Base-by-base conservation (phyloP, 305 asterid genomes). In the Fraxinus platypoda region DNA sequence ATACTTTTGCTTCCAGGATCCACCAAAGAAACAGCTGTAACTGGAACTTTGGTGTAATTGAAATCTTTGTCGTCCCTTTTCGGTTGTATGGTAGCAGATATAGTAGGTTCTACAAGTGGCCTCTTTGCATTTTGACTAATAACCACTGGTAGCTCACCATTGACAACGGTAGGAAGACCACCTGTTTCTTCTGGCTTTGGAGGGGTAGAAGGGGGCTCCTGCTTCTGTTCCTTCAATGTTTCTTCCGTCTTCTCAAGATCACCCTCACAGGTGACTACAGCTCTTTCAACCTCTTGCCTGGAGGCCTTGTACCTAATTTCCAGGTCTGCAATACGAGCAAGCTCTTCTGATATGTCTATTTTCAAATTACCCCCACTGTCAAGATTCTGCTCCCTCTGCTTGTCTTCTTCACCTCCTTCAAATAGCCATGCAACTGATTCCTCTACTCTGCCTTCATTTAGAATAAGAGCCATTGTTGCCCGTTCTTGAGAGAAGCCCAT, bases 401-500 rank as follows among this genome's bases (percentile, higher is more conserved):
- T 88, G 68, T 85, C 91, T 83, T 92, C 97, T 90, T 90, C 94
- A 54, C 88, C 90, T 28, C 87, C 91, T 88, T 95, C 98, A 26
- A 95, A 87, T 71, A 95, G 85, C 98, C 98, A 95, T 11, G 91
- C 89, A 31, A 95, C 93, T 8, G 98, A 92, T 77, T 94, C 94
- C 78, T 93, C 98, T 74, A 95, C 91, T 72, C 90, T 89, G 52
- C 98, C 98, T 88, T 95, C 97, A 78, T 95, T 92, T 76, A 87
- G 81, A 78, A 95, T 95, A 28, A 93, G 97, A 82, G 98, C 98
- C 97, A 92, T 91, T 0, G 91, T 92, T 2, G 98, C 94, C 83
- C 87, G 87, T 84, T 93, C 98, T 8, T 81, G 92, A 81, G 98
- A 86, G 88, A 95, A 93, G 4, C 98, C 98, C 98, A 93, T 95